Evolutionary conservation across 805 yeast genomes (phyloP), one percentile per base, ranked within the genome.

Genomic region (Candida sanyiensis): DNA sequence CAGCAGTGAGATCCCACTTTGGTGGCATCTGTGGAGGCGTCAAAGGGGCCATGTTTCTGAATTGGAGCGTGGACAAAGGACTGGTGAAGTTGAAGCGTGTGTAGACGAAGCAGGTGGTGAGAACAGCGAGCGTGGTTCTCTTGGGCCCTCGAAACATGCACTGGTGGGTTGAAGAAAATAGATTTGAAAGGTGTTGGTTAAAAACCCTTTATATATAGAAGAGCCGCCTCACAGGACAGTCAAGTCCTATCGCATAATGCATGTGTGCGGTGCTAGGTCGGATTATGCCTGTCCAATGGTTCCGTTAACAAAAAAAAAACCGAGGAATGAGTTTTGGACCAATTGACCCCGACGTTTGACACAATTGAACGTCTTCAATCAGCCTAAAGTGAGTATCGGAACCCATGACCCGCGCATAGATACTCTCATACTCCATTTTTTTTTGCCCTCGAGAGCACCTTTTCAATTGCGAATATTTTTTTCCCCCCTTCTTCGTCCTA

Each of bases 1-100:
- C 72, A 1, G 85, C 72, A 6, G 84, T 67, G 47, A 69, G 72
- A 16, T 65, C 59, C 95, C 94, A 84, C 18, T 49, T 40, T 11
- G 84, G 80, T 2, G 58, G 42, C 2, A 32, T 22, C 31, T 48
- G 54, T 37, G 57, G 56, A 13, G 56, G 53, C 12, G 32, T 33
- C 27, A 44, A 34, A 12, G 35, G 26, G 20, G 46, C 36, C 51
- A 49, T 49, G 21, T 22, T 23, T 0, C 11, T 26, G 23, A 12
- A 18, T 22, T 13, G 10, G 27, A 26, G 17, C 11, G 25, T 35
- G 10, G 27, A 18, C 12, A 29, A 9, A 23, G 18, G 33, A 8
- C 15, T 21, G 4, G 11, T 6, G 6, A 39, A 33, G 11, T 15
- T 16, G 18, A 31, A 10, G 6, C 30, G 26, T 4, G 22, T 17